Evolutionary conservation across 352 stramenopile species (phyloP).

Genomic region (Phytophthora sp.): DNA sequence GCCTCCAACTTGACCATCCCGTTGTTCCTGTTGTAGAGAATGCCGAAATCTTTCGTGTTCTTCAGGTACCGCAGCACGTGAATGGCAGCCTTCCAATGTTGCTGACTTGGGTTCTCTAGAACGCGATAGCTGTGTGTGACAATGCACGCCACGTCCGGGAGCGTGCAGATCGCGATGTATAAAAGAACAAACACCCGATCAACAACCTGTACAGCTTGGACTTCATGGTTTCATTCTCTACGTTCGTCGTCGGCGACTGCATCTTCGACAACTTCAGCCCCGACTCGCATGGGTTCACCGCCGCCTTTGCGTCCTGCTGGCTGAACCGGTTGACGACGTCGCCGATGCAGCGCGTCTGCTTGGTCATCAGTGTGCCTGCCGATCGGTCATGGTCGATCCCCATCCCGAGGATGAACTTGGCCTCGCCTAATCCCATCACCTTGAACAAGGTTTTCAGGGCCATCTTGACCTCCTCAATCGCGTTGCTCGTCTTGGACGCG

Average conservation of each 20-base stretch:
- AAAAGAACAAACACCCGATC: not conserved
- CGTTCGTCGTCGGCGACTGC: not conserved
- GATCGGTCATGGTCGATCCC: not conserved
- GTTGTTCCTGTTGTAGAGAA: not conserved
- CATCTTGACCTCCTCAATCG: slow-evolving; percentile 19
- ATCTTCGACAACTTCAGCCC: not conserved
- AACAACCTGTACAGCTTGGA: not conserved
- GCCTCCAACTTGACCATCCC: not conserved
- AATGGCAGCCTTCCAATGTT: slow-evolving; percentile 5
- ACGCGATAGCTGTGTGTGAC: not conserved
- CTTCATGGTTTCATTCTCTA: not conserved
- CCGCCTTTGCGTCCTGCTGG: not conserved
- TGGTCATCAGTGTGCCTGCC: not conserved
- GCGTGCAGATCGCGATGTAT: not conserved
- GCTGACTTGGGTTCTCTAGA: not conserved
- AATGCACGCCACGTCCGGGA: not conserved
- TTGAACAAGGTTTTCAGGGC: slow-evolving; percentile 10
- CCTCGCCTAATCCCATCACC: slow-evolving; percentile 21
- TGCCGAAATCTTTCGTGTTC: too few species aligned
- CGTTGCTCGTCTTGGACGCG: slow-evolving; percentile 6
- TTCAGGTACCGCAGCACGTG: not conserved
- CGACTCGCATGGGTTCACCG: not conserved
- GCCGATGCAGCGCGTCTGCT: not conserved
- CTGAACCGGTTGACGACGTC: not conserved
- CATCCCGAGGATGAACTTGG: not conserved